phyloP scores from a whole-genome alignment of 1,139 yeast genomes.

The Yamadazyma pseudoaaseri region DNA sequence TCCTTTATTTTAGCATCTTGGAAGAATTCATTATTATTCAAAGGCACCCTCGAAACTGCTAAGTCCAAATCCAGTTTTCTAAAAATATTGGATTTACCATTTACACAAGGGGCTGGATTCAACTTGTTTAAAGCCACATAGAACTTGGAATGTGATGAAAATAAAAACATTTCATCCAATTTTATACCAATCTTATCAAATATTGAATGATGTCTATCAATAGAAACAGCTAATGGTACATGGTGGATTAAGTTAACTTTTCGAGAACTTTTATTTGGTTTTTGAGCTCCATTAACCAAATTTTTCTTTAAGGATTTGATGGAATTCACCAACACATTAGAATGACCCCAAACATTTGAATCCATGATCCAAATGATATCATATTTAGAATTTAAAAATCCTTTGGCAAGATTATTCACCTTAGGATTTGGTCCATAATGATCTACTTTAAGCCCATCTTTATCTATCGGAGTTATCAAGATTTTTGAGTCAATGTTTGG shows the following conservation, averaged over 20 bases:
- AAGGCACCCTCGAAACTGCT: conserved; percentile 50
- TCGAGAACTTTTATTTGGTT: conserved; percentile 20
- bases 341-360: conserved; percentile 79
- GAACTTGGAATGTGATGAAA: conserved; percentile 83
- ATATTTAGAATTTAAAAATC: conserved; percentile 62
- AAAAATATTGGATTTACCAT: conserved; percentile 87
- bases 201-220: conserved; percentile 13
- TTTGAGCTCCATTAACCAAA: conserved; percentile 47
- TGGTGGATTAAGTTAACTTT: conserved; percentile 78
- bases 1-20: conserved; percentile 26
- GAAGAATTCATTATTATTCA: conserved; percentile 25
- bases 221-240: conserved; percentile 63
- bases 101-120: conserved; percentile 86
- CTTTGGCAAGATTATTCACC: conserved; percentile 80
- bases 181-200: conserved; percentile 55
- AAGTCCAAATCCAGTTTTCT: conserved; percentile 65
- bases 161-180: conserved; percentile 82
- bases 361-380: conserved; percentile 89
- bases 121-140: conserved; percentile 74
- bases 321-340: conserved; percentile 66
- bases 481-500: conserved; percentile 61
- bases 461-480: conserved; percentile 41
- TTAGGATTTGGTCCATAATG: conserved; percentile 87
- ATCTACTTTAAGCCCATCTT: conserved; percentile 32
- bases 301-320: conserved; percentile 50